phyloP scores from a whole-genome alignment of 2,329 filamentous ascomycete genomes.

The Pestalotiopsis sp. region DNA sequence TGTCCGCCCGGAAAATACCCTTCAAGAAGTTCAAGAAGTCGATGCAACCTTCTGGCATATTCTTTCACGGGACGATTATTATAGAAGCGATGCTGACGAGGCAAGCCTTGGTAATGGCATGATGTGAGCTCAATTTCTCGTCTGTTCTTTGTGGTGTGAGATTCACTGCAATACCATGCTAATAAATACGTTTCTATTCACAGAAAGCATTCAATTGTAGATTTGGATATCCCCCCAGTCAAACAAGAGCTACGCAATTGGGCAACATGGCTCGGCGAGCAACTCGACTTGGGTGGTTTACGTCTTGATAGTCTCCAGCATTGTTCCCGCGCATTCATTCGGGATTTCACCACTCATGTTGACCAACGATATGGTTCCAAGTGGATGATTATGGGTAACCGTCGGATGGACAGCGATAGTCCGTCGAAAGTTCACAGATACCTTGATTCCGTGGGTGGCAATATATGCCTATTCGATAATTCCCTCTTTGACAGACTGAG shows the following conservation, averaged over 20 bases:
- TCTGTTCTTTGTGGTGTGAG: too few relatives aligned
- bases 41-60: neutral
- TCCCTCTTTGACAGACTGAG: conserved; percentile 61
- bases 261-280: neutral
- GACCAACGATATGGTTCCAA: neutral
- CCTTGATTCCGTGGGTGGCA: too few relatives aligned
- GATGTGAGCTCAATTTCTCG: neutral
- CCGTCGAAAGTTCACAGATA: too few relatives aligned
- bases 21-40: neutral
- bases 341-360: neutral
- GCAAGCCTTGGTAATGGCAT: neutral
- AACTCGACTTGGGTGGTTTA: neutral
- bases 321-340: neutral
- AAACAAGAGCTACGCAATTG: neutral
- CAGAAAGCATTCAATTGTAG: neutral
- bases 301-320: neutral
- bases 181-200: neutral
- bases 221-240: neutral
- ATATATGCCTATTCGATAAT: conserved; percentile 59
- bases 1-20: neutral
- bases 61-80: too few relatives aligned
- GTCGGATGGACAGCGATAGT: neutral
- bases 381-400: neutral
- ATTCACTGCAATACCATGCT: neutral
- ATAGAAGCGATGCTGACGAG: neutral